Evolutionary conservation across 108 stramenopile species (phyloP), one percentile per base, ranked within the genome.

Genomic region (Nannochloropsis granulata): DNA sequence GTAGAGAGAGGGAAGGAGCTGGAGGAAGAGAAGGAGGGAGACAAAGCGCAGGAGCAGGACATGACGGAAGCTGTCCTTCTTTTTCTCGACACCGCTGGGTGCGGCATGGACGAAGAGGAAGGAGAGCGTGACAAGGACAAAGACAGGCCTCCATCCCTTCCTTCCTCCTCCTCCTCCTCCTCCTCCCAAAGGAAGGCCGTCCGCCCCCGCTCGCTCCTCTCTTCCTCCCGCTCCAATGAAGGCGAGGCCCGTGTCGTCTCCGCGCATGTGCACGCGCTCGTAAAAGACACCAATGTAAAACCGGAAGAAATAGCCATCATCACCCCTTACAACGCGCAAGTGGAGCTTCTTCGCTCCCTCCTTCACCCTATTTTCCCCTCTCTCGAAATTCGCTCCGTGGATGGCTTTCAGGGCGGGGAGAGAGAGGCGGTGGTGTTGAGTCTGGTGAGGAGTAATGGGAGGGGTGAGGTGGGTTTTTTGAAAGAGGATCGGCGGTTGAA

Each of bases 271-370:
- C 90, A 86, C 34, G 81, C 79, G 12, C 90, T 71, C 0, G 21
- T 98, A 44, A 46, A 97, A 13, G 78, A 81, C 43, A 44, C 91
- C 13, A 96, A 97, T 23, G 79, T 98, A 2, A 82, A 78, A 12
- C 91, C 91, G 56, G 89, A 91, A 78, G 94, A 98, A 44, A 93
- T 99, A 26, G 97, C 95, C 14, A 92, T 99, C 23, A 96, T 99
- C 82, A 94, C 99, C 23, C 99, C 99, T 3, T 98, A 99, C 94
- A 98, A 98, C 90, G 99, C 95, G 23, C 99, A 99, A 88, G 96
- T 98, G 81, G 85, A 89, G 13, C 81, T 94, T 83, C 84, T 94
- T 12, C 86, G 96, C 26, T 87, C 94, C 24, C 90, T 82, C 71
- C 56, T 90, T 45, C 90, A 95, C 12, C 86, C 92, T 78, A 83